A percentile compares a stretch with the other conserved stretches of the same genome.
Evolutionary conservation across 306 rosid species (phyloP).

Genomic region (Dalbergia cultrata): DNA sequence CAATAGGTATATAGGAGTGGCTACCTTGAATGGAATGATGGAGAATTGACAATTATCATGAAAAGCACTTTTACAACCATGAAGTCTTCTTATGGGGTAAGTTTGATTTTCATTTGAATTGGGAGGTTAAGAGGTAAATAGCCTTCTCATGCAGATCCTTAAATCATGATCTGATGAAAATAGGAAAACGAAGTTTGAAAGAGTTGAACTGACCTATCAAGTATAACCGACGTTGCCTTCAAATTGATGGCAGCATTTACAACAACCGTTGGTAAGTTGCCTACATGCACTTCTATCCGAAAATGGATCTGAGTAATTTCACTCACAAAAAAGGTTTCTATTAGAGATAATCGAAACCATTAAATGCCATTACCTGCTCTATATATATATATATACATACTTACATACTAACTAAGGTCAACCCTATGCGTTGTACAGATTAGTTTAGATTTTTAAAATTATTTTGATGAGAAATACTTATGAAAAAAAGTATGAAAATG

Average conservation of each 20-base stretch:
- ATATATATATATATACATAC: too few species aligned
- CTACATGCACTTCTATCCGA: conserved; percentile 56
- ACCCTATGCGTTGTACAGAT: too few species aligned
- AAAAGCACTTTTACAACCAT: not conserved
- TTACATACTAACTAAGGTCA: too few species aligned
- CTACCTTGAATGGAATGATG: not conserved
- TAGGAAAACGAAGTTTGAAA: not conserved
- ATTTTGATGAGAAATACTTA: too few species aligned
- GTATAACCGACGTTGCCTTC: conserved; percentile 67
- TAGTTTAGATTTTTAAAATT: too few species aligned
- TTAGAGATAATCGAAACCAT: not conserved
- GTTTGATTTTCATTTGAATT: not conserved
- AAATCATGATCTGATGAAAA: not conserved
- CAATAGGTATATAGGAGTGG: too few species aligned
- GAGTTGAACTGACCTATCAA: conserved; percentile 65
- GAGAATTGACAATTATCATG: not conserved
- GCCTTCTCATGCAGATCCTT: not conserved
- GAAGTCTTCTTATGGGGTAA: conserved; percentile 2
- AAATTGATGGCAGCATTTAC: conserved; percentile 45
- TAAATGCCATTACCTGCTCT: too few species aligned
- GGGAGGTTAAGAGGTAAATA: not conserved
- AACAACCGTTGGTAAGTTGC: conserved; percentile 60
- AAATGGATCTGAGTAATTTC: conserved; percentile 59
- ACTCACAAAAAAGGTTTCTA: not conserved
- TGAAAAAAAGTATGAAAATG: too few species aligned